These are phyloP conservation scores for Hordeum pubiflorum DNA, from an alignment of 202 grass and related monocot genomes.

Conservation along the genomic window DNA sequence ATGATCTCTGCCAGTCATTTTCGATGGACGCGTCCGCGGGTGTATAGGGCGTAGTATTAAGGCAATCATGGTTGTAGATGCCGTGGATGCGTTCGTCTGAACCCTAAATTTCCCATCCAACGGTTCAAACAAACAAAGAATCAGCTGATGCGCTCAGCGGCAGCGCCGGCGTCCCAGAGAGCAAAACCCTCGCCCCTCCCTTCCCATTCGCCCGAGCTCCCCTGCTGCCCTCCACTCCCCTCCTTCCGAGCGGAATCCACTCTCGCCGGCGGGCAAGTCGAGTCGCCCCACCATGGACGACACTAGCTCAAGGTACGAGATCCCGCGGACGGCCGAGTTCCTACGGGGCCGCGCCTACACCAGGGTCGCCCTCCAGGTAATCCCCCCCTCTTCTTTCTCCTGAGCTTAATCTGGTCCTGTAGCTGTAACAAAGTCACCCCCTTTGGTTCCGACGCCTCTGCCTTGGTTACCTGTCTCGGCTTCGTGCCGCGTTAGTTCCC, in stretches of 20 bases:
- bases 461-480: not conserved
- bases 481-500: slow-evolving; percentile 44
- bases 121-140: not conserved
- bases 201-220: not conserved
- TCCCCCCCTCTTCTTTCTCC: not conserved
- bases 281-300: slow-evolving; percentile 39
- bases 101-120: slow-evolving; percentile 2
- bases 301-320: slow-evolving; percentile 57
- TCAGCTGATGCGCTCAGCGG: not conserved
- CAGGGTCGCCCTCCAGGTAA: slow-evolving; percentile 77
- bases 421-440: not conserved
- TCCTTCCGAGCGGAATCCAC: not conserved
- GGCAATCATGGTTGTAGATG: no score
- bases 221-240: not conserved
- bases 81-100: no score
- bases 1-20: no score
- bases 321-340: slow-evolving; percentile 46
- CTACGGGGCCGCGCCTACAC: slow-evolving; percentile 49
- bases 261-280: not conserved
- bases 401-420: not conserved
- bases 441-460: not conserved
- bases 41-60: no score
- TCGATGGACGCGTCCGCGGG: no score
- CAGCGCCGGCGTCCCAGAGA: not conserved
- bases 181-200: not conserved